These are phyloP conservation scores for Platanus orientalis DNA, from an alignment of 164 flowering plant species.

Conservation along the genomic window DNA sequence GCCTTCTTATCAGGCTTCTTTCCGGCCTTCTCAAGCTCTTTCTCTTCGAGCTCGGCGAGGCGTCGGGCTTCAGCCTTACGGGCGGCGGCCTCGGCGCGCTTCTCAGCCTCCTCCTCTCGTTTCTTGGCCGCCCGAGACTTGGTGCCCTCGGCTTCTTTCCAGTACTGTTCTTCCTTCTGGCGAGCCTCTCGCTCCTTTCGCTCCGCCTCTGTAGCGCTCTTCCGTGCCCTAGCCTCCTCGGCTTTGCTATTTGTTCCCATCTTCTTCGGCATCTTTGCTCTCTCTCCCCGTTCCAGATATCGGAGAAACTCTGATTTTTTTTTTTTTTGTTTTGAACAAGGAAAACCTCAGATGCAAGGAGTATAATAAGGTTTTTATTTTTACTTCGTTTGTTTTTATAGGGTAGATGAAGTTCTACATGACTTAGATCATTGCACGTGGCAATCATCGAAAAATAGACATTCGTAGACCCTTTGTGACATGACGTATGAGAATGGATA, in stretches of 20 bases:
- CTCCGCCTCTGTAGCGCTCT: constrained; percentile 66
- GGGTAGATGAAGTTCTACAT: too few relatives aligned
- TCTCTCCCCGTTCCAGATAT: too few relatives aligned
- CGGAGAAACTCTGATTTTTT: too few relatives aligned
- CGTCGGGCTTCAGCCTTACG: constrained; percentile 70
- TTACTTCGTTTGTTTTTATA: too few relatives aligned
- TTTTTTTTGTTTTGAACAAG: too few relatives aligned
- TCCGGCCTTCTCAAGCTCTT: constrained; percentile 58
- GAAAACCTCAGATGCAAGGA: too few relatives aligned
- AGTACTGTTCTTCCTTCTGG: constrained; percentile 82
- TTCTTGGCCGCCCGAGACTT: constrained; percentile 83
- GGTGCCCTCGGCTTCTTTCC: constrained; percentile 87
- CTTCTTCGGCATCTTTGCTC: constrained; percentile 81
- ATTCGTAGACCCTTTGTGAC: too few relatives aligned
- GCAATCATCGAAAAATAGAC: too few relatives aligned
- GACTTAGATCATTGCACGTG: too few relatives aligned
- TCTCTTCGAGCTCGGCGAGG: constrained; percentile 81
- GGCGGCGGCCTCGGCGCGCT: constrained; percentile 77
- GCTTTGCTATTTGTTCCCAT: constrained; percentile 94
- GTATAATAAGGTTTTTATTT: too few relatives aligned
- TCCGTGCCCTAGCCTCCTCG: constrained; percentile 82
- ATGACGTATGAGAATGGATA: too few relatives aligned
- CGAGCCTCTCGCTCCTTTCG: constrained; percentile 58
- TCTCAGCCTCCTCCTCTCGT: constrained; percentile 89
- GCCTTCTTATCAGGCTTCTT: constrained; percentile 93